A percentile compares a stretch with the other conserved stretches of the same genome.
Evolutionary conservation across 1,284 basidiomycete genomes (phyloP).

Genomic region (Cystobasidiaceae sp.): DNA sequence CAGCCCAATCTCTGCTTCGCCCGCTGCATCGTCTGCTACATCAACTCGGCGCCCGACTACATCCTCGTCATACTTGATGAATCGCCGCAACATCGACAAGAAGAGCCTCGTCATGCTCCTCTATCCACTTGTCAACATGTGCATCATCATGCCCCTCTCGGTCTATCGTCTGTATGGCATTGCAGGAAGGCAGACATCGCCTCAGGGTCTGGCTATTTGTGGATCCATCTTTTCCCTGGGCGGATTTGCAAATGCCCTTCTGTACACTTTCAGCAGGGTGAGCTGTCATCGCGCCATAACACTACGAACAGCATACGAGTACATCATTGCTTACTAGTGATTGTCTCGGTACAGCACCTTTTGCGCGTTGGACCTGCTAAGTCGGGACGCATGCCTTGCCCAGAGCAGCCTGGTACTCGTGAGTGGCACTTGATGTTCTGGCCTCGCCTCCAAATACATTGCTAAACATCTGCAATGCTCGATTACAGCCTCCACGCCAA

Average conservation of each 20-base stretch:
- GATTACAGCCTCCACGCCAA: too few species aligned
- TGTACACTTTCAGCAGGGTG: conserved; percentile 27
- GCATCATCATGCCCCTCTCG: conserved; percentile 24
- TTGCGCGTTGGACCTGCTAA: background rate
- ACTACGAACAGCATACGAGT: background rate
- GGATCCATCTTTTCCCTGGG: conserved; percentile 28
- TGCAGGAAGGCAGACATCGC: conserved; percentile 8
- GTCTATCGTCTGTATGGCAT: conserved; percentile 13
- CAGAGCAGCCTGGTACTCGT: too few species aligned
- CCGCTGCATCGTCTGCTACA: background rate
- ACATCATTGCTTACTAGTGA: background rate
- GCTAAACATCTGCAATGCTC: too few species aligned
- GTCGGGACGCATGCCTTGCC: too few species aligned
- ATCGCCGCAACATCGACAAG: conserved; percentile 11
- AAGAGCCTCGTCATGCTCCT: conserved; percentile 28
- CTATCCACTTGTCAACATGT: conserved; percentile 24
- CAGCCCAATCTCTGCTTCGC: too few species aligned
- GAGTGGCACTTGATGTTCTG: too few species aligned
- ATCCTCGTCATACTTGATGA: background rate
- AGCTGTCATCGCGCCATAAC: background rate
- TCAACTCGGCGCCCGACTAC: too few species aligned
- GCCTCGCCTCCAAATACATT: too few species aligned
- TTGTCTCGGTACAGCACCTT: background rate
- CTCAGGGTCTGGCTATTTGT: conserved; percentile 7
- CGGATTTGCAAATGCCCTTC: conserved; percentile 21